Evolutionary conservation across 2,329 filamentous ascomycete species (phyloP).

Genomic region (Leptoxyphium fumago): DNA sequence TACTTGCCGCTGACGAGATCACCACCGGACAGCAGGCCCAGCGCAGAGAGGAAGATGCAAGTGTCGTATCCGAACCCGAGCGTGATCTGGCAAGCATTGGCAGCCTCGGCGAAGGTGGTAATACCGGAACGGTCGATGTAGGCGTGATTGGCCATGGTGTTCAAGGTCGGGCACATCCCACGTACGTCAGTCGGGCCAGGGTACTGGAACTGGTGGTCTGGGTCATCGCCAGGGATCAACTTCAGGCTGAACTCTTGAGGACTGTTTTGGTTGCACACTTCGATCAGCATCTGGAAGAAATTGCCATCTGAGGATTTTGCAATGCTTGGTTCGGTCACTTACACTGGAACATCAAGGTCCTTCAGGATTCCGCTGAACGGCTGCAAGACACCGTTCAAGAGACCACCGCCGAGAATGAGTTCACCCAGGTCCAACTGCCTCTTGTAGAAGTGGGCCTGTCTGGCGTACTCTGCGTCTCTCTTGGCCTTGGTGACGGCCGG

Average conservation of each 20-base stretch:
- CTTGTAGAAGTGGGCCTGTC: slow-evolving; percentile 9
- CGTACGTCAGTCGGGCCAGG: slow-evolving; percentile 10
- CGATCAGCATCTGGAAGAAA: too few relatives aligned
- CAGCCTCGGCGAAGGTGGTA: slow-evolving; percentile 15
- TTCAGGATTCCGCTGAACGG: slow-evolving; percentile 11
- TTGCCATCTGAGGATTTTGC: too few relatives aligned
- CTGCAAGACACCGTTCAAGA: slow-evolving; percentile 12
- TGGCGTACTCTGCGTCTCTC: slow-evolving; percentile 5
- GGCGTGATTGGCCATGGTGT: slow-evolving; percentile 18
- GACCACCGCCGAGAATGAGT: slow-evolving; percentile 7
- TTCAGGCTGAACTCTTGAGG: slow-evolving; percentile 9
- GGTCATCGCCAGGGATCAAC: slow-evolving; percentile 12
- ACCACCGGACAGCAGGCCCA: slow-evolving; percentile 15
- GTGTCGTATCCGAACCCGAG: slow-evolving; percentile 15
- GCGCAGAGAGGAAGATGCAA: slow-evolving; percentile 12
- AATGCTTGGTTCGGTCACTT: neutral
- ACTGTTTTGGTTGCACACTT: neutral
- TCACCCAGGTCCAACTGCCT: slow-evolving; percentile 3
- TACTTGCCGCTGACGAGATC: slow-evolving; percentile 14
- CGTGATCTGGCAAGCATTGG: slow-evolving; percentile 15
- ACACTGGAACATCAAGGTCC: slow-evolving; percentile 11
- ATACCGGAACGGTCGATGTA: slow-evolving; percentile 15
- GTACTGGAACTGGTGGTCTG: slow-evolving; percentile 9
- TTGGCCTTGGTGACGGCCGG: slow-evolving; percentile 4
- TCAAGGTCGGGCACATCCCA: slow-evolving; percentile 14